phyloP scores from a whole-genome alignment of 2,329 filamentous ascomycete species.

The Exophiala sp. region DNA sequence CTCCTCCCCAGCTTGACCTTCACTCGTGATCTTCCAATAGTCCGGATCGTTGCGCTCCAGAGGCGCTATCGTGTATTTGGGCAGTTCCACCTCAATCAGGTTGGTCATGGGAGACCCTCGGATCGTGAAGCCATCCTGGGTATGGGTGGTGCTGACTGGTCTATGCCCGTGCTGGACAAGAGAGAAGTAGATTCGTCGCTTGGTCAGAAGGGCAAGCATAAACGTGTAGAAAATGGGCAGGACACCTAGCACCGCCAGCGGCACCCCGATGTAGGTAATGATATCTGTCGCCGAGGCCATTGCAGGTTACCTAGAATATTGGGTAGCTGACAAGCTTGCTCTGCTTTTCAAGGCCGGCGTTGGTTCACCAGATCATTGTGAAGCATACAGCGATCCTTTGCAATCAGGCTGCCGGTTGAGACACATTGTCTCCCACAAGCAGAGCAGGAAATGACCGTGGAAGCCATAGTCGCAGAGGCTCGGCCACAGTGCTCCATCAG shows the following conservation, averaged over 20 bases:
- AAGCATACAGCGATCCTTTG: too few species aligned
- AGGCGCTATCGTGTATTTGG: slow-evolving; percentile 58
- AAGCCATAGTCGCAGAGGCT: neutral
- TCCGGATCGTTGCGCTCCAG: slow-evolving; percentile 51
- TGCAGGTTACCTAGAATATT: too few species aligned
- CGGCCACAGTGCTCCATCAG: neutral
- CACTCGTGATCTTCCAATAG: slow-evolving; percentile 52
- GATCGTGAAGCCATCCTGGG: slow-evolving; percentile 48
- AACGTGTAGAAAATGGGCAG: slow-evolving; percentile 63
- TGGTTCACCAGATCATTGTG: too few species aligned
- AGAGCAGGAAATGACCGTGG: neutral
- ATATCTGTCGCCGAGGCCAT: slow-evolving; percentile 42
- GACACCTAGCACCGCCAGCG: slow-evolving; percentile 54
- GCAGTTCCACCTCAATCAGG: slow-evolving; percentile 61
- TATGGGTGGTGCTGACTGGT: slow-evolving; percentile 16
- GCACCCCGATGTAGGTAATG: slow-evolving; percentile 54
- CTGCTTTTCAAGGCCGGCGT: too few species aligned
- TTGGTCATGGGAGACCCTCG: slow-evolving; percentile 60
- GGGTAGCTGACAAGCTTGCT: too few species aligned
- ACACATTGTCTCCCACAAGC: too few species aligned
- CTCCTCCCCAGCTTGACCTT: slow-evolving; percentile 10
- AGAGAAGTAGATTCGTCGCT: slow-evolving; percentile 56
- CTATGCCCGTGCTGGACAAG: slow-evolving; percentile 51
- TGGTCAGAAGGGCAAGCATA: slow-evolving; percentile 52
- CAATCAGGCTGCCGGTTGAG: too few species aligned